Base-by-base conservation (phyloP, 2,329 filamentous ascomycete genomes). In the Gliomastix tumulicola region DNA sequence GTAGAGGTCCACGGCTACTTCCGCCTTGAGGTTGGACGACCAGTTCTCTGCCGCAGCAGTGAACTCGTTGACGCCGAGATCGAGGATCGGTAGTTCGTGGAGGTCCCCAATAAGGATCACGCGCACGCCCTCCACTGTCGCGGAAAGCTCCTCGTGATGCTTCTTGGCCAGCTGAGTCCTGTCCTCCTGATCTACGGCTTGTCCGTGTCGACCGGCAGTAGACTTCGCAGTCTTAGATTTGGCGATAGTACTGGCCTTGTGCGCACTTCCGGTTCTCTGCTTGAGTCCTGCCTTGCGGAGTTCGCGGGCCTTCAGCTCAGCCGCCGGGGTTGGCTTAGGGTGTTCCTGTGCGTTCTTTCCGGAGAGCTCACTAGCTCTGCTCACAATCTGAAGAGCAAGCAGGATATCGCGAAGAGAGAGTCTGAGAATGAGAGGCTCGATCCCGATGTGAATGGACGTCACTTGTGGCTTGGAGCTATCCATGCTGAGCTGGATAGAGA, bases 21-120 rank as follows among this genome's bases (percentile, higher is more conserved):
- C 88, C 0, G 87, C 90, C 50, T 82, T 88, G 58, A 98, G 71
- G 17, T 82, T 83, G 6, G 81, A 82, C 2, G 90, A 90, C 92
- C 92, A 99, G 54, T 98, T 88, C 46, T 84, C 79, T 5, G 94
- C 86, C 32, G 84, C 79, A 4, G 90, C 75, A 6, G 79, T 84
- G 53, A 97, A 97, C 37, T 82, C 81, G 62, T 95, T 95, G 49
- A 98, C 79, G 45, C 87, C 94, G 61, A 94, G 79, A 55, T 99
- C 94, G 5, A 99, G 69, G 41, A 98, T 86, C 3, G 92, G 94
- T 48, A 99, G 69, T 62, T 98, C 94, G 53, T 99, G 94, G 4
- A 94, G 65, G 51, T 98, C 92, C 8, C 94, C 94, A 49, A 99
- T 96, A 13, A 99, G 70, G 12, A 98, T 87, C 3, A 98, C 78